Percentiles rank a stretch among this genome's conserved stretches.
These are phyloP conservation scores for Rugonectria rugulosa DNA, from an alignment of 2,329 filamentous ascomycete genomes.

Conservation along the genomic window DNA sequence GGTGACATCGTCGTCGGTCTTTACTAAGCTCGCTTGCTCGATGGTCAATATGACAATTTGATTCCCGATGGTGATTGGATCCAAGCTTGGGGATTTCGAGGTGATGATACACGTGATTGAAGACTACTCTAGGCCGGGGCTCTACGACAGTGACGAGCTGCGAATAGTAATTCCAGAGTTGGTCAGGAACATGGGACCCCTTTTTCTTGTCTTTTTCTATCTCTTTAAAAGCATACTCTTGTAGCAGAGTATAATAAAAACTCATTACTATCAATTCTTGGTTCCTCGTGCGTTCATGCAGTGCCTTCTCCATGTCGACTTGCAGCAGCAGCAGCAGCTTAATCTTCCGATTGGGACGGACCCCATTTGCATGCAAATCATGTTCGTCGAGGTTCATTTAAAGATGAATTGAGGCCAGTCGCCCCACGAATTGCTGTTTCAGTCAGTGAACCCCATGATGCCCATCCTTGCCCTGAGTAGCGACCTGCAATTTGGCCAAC, in stretches of 20 bases:
- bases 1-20: slow-evolving; percentile 64
- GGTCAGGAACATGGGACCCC: slow-evolving; percentile 17
- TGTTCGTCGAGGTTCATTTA: slow-evolving; percentile 8
- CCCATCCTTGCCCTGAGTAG: too few relatives aligned
- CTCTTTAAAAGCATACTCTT: slow-evolving; percentile 13
- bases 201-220: slow-evolving; percentile 28
- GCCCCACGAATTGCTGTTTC: neutral
- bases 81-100: slow-evolving; percentile 19
- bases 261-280: slow-evolving; percentile 26
- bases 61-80: slow-evolving; percentile 13
- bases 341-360: slow-evolving; percentile 9
- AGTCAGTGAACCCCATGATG: too few relatives aligned
- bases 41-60: neutral
- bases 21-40: slow-evolving; percentile 32
- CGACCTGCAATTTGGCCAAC: too few relatives aligned
- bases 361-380: too few relatives aligned
- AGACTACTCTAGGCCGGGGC: slow-evolving; percentile 6
- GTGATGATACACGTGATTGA: slow-evolving; percentile 15
- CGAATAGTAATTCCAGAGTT: neutral
- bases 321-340: neutral
- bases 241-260: slow-evolving; percentile 30
- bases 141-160: slow-evolving; percentile 9
- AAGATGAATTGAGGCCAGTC: neutral
- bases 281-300: neutral
- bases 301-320: neutral